phyloP scores from a whole-genome alignment of 2,329 filamentous ascomycete genomes.

The Clarireedia monteithiana region DNA sequence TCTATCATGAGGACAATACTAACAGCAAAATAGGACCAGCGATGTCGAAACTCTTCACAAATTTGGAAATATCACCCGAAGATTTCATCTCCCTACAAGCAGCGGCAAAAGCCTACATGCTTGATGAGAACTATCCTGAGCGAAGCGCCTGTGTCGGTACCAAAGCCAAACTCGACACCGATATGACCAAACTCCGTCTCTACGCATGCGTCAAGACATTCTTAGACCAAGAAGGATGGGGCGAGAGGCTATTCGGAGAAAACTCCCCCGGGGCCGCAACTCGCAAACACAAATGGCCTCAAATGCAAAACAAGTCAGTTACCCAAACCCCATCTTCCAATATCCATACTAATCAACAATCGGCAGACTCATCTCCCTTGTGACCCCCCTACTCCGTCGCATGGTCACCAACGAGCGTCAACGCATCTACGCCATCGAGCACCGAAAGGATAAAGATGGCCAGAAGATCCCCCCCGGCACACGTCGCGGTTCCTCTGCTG shows the following conservation, averaged over 20 bases:
- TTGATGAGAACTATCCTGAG: conserved; percentile 26
- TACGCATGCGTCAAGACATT: conserved; percentile 24
- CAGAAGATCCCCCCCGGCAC: not conserved
- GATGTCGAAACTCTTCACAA: conserved; percentile 26
- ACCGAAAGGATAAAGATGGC: conserved; percentile 8
- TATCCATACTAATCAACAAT: conserved; percentile 10
- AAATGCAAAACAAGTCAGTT: conserved; percentile 24
- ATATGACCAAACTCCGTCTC: conserved; percentile 26
- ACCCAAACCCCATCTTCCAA: not conserved
- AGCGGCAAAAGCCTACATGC: conserved; percentile 28
- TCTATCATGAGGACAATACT: not conserved
- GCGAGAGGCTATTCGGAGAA: conserved; percentile 22
- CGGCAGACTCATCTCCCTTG: conserved; percentile 20
- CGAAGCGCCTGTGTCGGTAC: conserved; percentile 23
- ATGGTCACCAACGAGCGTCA: conserved; percentile 31
- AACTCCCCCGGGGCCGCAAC: conserved; percentile 11
- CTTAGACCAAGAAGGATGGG: conserved; percentile 26
- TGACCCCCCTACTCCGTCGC: conserved; percentile 27
- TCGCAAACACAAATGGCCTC: conserved; percentile 26
- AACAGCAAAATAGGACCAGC: conserved; percentile 19
- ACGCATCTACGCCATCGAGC: conserved; percentile 23
- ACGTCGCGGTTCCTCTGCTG: not conserved
- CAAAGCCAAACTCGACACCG: conserved; percentile 19
- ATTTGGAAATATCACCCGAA: conserved; percentile 23
- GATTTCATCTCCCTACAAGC: conserved; percentile 26